Evolutionary conservation across 805 yeast genomes (phyloP).

Genomic region (Wickerhamomyces sydowiorum): DNA sequence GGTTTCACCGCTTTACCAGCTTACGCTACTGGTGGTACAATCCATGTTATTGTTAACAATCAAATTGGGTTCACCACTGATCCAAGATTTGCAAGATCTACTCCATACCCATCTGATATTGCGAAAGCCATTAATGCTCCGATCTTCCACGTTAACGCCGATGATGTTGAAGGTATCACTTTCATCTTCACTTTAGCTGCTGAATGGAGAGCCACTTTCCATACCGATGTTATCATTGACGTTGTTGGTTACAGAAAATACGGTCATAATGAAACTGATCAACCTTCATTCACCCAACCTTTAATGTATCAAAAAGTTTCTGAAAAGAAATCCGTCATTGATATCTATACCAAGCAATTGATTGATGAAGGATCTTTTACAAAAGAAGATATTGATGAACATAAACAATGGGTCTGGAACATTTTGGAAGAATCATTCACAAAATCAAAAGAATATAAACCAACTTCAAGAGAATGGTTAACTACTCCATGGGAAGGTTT

Average conservation of each 20-base stretch:
- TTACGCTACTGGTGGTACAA: slow-evolving; percentile 96
- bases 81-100: slow-evolving; percentile 95
- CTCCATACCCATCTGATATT: slow-evolving; percentile 96
- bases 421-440: slow-evolving; percentile 84
- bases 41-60: slow-evolving; percentile 93
- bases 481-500: slow-evolving; percentile 99
- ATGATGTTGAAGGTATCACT: slow-evolving; percentile 90
- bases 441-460: slow-evolving; percentile 84
- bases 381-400: slow-evolving; percentile 86
- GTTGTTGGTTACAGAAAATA: slow-evolving; percentile 97
- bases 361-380: slow-evolving; percentile 86
- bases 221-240: slow-evolving; percentile 93
- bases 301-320: slow-evolving; percentile 91
- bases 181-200: slow-evolving; percentile 95
- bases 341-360: slow-evolving; percentile 75
- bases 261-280: slow-evolving; percentile 99
- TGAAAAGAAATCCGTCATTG: slow-evolving; percentile 83
- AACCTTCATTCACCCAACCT: slow-evolving; percentile 98
- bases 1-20: slow-evolving; percentile 91
- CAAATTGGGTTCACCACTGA: slow-evolving; percentile 99
- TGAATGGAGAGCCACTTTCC: slow-evolving; percentile 96
- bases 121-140: slow-evolving; percentile 98
- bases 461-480: slow-evolving; percentile 95
- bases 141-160: slow-evolving; percentile 98
- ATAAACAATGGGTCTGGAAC: slow-evolving; percentile 97